Evolutionary conservation across 495 filamentous ascomycete genomes (phyloP), one percentile per base, ranked within the genome.

Genomic region (Podospora pseudoanserina): DNA sequence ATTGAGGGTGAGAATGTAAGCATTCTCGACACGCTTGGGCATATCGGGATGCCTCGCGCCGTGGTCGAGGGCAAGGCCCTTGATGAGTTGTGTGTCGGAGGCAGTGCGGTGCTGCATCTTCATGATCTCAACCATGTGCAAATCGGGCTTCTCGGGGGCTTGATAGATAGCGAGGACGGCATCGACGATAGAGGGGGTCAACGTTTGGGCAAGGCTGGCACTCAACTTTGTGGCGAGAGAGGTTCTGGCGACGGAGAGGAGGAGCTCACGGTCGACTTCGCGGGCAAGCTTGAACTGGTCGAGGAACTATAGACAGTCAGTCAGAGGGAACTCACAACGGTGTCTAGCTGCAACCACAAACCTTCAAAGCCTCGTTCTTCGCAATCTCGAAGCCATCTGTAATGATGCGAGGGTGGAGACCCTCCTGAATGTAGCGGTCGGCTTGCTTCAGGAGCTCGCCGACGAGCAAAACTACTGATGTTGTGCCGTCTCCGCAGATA

Each of bases 51-150:
- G 95, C 75, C 95, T 87, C 4, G 95, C 95, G 71, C 95, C 95
- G 78, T 99, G 95, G 69, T 99, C 95, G 67, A 99, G 82, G 6
- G 92, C 95, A 39, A 99, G 85, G 65, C 95, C 95, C 69, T 90
- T 88, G 75, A 99, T 97, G 56, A 99, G 88, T 74, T 96, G 93
- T 28, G 95, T 99, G 78, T 99, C 95, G 13, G 95, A 91, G 60
- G 95, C 94, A 53, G 91, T 91, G 66, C 94, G 92, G 82, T 99
- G 95, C 78, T 98, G 95, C 95, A 99, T 99, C 76, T 96, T 97
- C 96, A 98, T 98, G 71, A 99, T 97, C 80, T 99, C 95, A 70
- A 99, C 85, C 95, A 99, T 99, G 81, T 98, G 94, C 69, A 99
- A 80, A 78, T 99, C 95, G 59, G 95, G 95, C 82, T 97, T 98